These are phyloP conservation scores for Claviceps africana DNA, from an alignment of 2,329 filamentous ascomycete genomes.

Conservation along the genomic window DNA sequence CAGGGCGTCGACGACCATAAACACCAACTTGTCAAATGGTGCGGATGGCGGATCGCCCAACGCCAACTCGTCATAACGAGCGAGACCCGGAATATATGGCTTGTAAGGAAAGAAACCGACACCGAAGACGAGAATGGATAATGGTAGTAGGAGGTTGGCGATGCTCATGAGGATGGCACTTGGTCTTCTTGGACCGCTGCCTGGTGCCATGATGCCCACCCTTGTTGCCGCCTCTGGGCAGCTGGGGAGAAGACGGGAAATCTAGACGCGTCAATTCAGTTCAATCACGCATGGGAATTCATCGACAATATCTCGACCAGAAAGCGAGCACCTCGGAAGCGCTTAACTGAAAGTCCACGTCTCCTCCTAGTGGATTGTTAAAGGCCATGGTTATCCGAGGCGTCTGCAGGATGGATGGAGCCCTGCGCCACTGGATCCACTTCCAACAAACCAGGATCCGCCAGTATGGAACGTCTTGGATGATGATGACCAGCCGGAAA, in stretches of 20 bases:
- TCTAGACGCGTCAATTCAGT: background rate
- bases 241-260: background rate
- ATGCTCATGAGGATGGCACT: slow-evolving; percentile 37
- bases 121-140: slow-evolving; percentile 65
- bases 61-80: slow-evolving; percentile 45
- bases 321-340: background rate
- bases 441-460: background rate
- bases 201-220: slow-evolving; percentile 13
- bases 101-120: slow-evolving; percentile 97
- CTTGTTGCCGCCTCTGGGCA: background rate
- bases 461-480: background rate
- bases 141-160: slow-evolving; percentile 65
- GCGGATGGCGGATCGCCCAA: slow-evolving; percentile 45
- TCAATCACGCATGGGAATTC: background rate
- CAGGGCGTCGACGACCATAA: slow-evolving; percentile 96
- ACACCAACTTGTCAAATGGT: slow-evolving; percentile 78
- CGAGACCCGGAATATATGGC: slow-evolving; percentile 75
- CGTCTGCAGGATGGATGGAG: background rate
- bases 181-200: slow-evolving; percentile 14
- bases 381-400: background rate
- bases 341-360: background rate
- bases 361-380: background rate
- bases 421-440: slow-evolving; percentile 2
- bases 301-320: background rate
- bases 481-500: background rate